Evolutionary conservation across 495 filamentous ascomycete genomes (phyloP), one percentile per base, ranked within the genome.

Genomic region (Penicillium egyptiacum): DNA sequence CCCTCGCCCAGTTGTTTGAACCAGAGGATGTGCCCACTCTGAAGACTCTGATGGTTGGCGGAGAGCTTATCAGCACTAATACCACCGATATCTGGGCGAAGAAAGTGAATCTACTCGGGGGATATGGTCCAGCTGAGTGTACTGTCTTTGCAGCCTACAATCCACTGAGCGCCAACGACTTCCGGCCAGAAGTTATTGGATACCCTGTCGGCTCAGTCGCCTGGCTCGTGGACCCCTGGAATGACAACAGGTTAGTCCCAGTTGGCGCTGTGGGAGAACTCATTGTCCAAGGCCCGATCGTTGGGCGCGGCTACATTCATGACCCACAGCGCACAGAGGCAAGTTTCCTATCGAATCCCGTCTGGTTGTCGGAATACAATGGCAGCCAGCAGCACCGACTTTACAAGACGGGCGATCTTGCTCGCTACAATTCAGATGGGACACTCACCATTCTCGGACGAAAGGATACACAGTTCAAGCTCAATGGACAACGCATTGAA

Each of bases 391-490:
- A 46, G 11, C 49, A 23, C 12, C 53, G 37, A 12, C 51, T 83
- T 3, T 84, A 80, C 57, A 68, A 72, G 19, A 83, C 81, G 11
- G 81, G 81, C 11, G 81, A 84, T 60, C 59, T 81, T 12, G 80
- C 75, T 20, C 72, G 69, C 20, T 68, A 74, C 42, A 28, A 72
- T 12, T 53, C 55, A 5, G 70, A 77, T 46, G 79, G 74, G 0
- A 68, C 65, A 7, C 61, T 84, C 8, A 57, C 67, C 19, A 72
- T 81, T 44, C 23, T 70, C 17, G 70, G 70, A 19, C 63, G 72
- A 16, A 61, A 54, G 6, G 70, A 70, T 57, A 64, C 63, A 19
- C 64, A 72, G 25, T 54, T 74, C 42, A 75, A 75, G 41, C 41
- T 75, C 4, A 63, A 63, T 17, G 72, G 72, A 5, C 70, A 73